Percentiles rank a stretch among this genome's conserved stretches.
Conservation (phyloP, 2,329 filamentous ascomycete species). For the Hypoxylon sp. region DNA sequence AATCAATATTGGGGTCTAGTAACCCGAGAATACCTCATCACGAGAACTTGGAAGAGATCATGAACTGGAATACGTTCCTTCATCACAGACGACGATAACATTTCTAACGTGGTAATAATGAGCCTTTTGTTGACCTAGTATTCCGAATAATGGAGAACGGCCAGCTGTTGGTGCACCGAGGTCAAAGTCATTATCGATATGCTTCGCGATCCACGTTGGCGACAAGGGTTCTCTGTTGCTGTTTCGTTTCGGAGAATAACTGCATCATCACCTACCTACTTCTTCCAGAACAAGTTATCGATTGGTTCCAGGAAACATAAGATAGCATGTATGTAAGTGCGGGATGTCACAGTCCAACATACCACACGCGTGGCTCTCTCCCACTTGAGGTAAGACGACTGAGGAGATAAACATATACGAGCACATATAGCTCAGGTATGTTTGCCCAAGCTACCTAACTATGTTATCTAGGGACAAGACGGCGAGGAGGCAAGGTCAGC, state of each 20-base stretch:
- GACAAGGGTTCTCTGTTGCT: slow-evolving; percentile 11
- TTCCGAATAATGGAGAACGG: background rate
- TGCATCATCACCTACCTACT: slow-evolving; percentile 20
- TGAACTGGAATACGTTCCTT: background rate
- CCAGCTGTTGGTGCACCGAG: slow-evolving; percentile 2
- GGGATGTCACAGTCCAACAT: slow-evolving; percentile 16
- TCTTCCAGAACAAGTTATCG: slow-evolving; percentile 27
- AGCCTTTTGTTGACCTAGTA: background rate
- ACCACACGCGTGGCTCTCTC: slow-evolving; percentile 12
- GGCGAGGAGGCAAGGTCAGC: slow-evolving; percentile 7
- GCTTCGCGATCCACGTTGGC: slow-evolving; percentile 15
- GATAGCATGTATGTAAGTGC: slow-evolving; percentile 11
- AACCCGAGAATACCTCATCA: background rate
- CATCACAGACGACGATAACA: background rate
- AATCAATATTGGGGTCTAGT: background rate
- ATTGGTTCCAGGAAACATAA: slow-evolving; percentile 5
- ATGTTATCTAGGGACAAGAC: slow-evolving; percentile 6
- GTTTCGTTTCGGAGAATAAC: slow-evolving; percentile 32
- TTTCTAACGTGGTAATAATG: background rate
- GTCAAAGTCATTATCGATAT: slow-evolving; percentile 9
- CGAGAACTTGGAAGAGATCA: background rate
- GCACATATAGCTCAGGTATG: slow-evolving; percentile 1
- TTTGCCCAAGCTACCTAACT: slow-evolving; percentile 2
- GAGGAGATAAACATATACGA: background rate
- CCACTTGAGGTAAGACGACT: too few relatives aligned